Base-by-base conservation (phyloP, 805 yeast genomes). In the Schwanniomyces occidentalis region DNA sequence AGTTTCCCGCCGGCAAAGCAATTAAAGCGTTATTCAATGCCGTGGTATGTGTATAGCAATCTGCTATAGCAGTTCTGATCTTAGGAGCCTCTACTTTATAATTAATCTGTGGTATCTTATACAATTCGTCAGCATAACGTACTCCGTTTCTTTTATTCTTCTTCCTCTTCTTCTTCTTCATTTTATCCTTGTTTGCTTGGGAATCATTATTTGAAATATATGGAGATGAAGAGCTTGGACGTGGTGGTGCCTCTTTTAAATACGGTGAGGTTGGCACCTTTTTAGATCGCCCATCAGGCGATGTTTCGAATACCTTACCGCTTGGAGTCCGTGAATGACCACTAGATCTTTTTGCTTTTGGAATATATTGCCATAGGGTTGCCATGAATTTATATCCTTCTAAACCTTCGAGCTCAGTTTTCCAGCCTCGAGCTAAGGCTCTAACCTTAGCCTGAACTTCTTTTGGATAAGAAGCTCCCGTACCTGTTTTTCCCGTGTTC, bases 11-110 rank as follows among this genome's bases (percentile, higher is more conserved):
- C 2, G 64, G 54, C 17, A 67, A 52, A n/a, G 54, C 44, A 29
- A 62, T 44, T 29, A 69, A 52, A 10, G 46, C 35, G 53, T 90
- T 89, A 29, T 66, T 63, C 46, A 93, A 67, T 13, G 81, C 76
- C 2, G 89, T 82, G 5, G 95, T 76, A 7, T 82, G 75, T 4
- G 87, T 76, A 37, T 85, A 77, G 13, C 95, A 80, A 38, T 85
- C 83, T 2, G 95, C 86, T 31, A 90, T 75, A 5, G 82, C 61
- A 17, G 71, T 61, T 38, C 78, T 69, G 41, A 91, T 83, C 54
- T 73, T 79, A 13, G 95, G 90, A 1, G 80, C 77, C 49, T 85
- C 95, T 41, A 79, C 76, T 32, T 66, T 70, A 45, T 86, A 65
- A 55, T 85, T 75, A 46, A 85, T 80, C 44, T 69, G 75, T 2